Evolutionary conservation across 768 basidiomycete species (phyloP).

Genomic region (Tylopilus balloui): DNA sequence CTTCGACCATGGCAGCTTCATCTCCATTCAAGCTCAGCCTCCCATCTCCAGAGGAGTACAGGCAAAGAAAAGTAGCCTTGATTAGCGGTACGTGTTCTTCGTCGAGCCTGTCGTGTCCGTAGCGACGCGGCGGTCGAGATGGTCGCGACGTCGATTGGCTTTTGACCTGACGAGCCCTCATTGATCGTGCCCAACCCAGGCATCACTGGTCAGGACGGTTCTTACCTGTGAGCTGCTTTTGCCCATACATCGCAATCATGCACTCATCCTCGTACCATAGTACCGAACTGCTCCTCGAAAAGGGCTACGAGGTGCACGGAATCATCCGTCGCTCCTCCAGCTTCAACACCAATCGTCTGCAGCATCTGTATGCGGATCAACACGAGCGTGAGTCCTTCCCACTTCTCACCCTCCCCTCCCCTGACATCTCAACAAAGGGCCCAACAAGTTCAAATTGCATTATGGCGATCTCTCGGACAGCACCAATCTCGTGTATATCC

Average conservation of each 20-base stretch:
- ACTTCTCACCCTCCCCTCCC: background rate
- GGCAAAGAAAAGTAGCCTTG: conserved; percentile 88
- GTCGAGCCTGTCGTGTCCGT: conserved; percentile 1
- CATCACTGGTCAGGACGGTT: conserved; percentile 95
- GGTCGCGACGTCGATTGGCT: background rate
- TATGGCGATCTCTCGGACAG: conserved; percentile 94
- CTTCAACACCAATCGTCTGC: conserved; percentile 94
- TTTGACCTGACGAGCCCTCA: background rate
- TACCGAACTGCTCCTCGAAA: conserved; percentile 76
- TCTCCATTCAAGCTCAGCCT: conserved; percentile 47
- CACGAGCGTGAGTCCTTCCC: conserved; percentile 67
- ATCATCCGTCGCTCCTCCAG: conserved; percentile 97
- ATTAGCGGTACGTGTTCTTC: conserved; percentile 64
- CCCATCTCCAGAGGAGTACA: conserved; percentile 76
- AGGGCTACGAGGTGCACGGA: conserved; percentile 91
- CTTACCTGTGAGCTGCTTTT: conserved; percentile 70
- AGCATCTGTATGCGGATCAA: conserved; percentile 89
- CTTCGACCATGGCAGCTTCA: conserved; percentile 13
- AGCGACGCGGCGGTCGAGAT: background rate
- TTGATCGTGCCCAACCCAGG: conserved; percentile 43
- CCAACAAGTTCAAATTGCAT: conserved; percentile 77
- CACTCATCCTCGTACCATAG: conserved; percentile 35
- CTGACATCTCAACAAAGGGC: conserved; percentile 38
- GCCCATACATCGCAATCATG: background rate
- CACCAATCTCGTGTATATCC: conserved; percentile 95